Conservation (phyloP, 164 flowering plant species). For the Aristolochia californica region DNA sequence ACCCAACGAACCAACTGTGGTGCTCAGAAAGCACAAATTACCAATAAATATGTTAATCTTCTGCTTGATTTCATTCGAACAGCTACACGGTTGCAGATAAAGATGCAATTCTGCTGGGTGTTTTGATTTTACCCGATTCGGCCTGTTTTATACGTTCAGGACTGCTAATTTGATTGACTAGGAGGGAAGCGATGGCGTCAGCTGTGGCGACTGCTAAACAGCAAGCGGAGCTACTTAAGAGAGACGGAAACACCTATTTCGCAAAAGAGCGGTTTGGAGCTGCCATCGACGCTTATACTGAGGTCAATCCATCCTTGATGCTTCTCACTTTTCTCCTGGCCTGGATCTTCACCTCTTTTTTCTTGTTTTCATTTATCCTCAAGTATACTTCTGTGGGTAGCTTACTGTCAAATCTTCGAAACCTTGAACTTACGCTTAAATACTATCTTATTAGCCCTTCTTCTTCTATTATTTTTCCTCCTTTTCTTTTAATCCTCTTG, state of each 20-base stretch:
- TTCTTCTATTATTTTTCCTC: not conserved
- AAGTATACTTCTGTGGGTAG: not conserved
- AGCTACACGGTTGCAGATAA: too few relatives aligned
- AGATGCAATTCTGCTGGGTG: too few relatives aligned
- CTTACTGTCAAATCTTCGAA: not conserved
- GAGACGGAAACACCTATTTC: conserved; percentile 59
- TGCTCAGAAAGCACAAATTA: too few relatives aligned
- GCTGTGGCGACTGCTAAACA: conserved; percentile 14
- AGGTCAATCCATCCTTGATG: conserved; percentile 25
- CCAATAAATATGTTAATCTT: too few relatives aligned
- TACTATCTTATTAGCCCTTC: not conserved
- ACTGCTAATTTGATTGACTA: not conserved
- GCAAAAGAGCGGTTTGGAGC: conserved; percentile 54
- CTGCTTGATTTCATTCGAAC: too few relatives aligned
- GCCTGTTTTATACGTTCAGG: too few relatives aligned
- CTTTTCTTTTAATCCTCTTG: not conserved
- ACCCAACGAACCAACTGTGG: too few relatives aligned
- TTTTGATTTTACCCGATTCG: too few relatives aligned
- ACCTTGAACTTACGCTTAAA: not conserved
- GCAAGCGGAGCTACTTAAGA: conserved; percentile 57
- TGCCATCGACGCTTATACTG: conserved; percentile 92
- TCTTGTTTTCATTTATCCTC: not conserved
- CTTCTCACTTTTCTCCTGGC: not conserved
- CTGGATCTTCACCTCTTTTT: not conserved
- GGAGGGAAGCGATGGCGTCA: conserved; percentile 21